A percentile compares a stretch with the other conserved stretches of the same genome.
These are phyloP conservation scores for Diutina pseudorugosa DNA, from an alignment of 1,139 yeast genomes.

Conservation along the genomic window DNA sequence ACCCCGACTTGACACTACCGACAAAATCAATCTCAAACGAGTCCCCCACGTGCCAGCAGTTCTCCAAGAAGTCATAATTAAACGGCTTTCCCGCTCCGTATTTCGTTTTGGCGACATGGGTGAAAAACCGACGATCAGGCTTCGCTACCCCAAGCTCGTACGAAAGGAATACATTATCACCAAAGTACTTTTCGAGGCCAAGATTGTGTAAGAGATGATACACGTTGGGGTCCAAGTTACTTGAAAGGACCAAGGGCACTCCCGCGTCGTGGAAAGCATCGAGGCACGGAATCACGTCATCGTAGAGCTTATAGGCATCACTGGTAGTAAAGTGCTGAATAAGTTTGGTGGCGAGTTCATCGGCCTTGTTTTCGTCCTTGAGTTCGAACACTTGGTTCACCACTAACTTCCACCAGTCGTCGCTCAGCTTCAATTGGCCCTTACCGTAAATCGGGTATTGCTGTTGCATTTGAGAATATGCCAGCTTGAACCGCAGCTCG, in stretches of 20 bases:
- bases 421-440: slow-evolving; percentile 10
- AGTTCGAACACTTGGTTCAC: slow-evolving; percentile 29
- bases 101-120: slow-evolving; percentile 14
- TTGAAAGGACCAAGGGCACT: slow-evolving; percentile 33
- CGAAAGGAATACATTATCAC: slow-evolving; percentile 31
- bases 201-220: slow-evolving; percentile 31
- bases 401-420: slow-evolving; percentile 51
- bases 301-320: slow-evolving; percentile 40
- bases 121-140: slow-evolving; percentile 38
- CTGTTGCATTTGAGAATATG: slow-evolving; percentile 15
- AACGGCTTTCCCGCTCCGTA: neutral
- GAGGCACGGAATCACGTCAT: slow-evolving; percentile 42
- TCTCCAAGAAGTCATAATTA: slow-evolving; percentile 9
- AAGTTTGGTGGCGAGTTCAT: slow-evolving; percentile 24
- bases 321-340: slow-evolving; percentile 33
- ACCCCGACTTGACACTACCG: slow-evolving; percentile 43
- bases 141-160: slow-evolving; percentile 43
- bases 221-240: slow-evolving; percentile 51
- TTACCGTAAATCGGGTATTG: slow-evolving; percentile 55
- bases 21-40: slow-evolving; percentile 38
- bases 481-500: slow-evolving; percentile 16
- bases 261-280: slow-evolving; percentile 16
- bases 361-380: slow-evolving; percentile 12
- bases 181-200: slow-evolving; percentile 27
- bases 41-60: slow-evolving; percentile 60